Evolutionary conservation across 1,284 basidiomycete species (phyloP).

Genomic region (Xerocomus amazonicus): DNA sequence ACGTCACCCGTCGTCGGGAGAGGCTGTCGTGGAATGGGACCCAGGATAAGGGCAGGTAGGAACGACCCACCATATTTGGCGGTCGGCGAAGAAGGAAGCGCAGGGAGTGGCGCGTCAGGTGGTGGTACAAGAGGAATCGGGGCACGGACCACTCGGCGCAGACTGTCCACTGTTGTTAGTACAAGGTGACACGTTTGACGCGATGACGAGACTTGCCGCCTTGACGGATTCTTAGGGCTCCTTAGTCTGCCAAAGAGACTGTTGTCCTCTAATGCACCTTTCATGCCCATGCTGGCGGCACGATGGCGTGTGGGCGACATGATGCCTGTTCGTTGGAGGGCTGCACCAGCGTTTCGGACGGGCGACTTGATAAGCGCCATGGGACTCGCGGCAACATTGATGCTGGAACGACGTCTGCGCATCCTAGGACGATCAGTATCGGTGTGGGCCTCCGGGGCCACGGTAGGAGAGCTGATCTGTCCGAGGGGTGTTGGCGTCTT

Average conservation of each 20-base stretch:
- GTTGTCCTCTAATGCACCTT: slow-evolving; percentile 30
- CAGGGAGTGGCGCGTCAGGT: slow-evolving; percentile 34
- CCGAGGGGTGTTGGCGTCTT: slow-evolving; percentile 36
- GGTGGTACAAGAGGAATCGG: slow-evolving; percentile 32
- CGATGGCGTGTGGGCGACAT: slow-evolving; percentile 38
- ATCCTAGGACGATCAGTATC: slow-evolving; percentile 31
- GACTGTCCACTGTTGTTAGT: slow-evolving; percentile 20
- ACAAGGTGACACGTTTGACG: neutral
- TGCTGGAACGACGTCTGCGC: slow-evolving; percentile 53
- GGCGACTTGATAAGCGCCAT: slow-evolving; percentile 52
- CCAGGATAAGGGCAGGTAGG: slow-evolving; percentile 16
- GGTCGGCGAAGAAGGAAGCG: slow-evolving; percentile 27
- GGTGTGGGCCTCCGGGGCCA: slow-evolving; percentile 7
- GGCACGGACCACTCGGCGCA: slow-evolving; percentile 31
- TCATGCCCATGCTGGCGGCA: slow-evolving; percentile 38
- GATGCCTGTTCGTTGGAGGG: slow-evolving; percentile 42
- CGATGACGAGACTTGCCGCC: slow-evolving; percentile 32
- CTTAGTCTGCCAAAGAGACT: slow-evolving; percentile 45
- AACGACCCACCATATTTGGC: slow-evolving; percentile 14
- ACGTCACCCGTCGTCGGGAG: slow-evolving; percentile 20
- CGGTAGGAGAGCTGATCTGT: slow-evolving; percentile 8
- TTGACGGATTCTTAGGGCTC: slow-evolving; percentile 33
- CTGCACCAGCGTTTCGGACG: slow-evolving; percentile 41
- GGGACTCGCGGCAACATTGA: slow-evolving; percentile 45
- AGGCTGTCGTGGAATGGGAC: slow-evolving; percentile 20